phyloP scores from a whole-genome alignment of 495 filamentous ascomycete species.

The Cercophora newfieldiana region DNA sequence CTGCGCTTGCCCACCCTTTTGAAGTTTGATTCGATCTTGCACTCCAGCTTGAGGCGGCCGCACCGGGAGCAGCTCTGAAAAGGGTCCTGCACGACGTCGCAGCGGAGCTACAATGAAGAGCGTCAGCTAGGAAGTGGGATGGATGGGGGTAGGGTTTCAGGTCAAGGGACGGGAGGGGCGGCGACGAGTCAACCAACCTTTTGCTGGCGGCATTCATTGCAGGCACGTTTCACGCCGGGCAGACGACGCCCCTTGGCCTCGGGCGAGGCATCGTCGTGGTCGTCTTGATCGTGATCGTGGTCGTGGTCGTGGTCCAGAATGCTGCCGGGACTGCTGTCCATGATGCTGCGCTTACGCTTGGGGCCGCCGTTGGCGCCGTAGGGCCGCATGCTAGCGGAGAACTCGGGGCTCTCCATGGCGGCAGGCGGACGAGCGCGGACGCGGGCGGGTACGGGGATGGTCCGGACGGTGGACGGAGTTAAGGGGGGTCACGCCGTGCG shows the following conservation, averaged over 20 bases:
- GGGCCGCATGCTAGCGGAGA: constrained; percentile 43
- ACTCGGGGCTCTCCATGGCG: constrained; percentile 37
- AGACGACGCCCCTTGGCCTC: constrained; percentile 36
- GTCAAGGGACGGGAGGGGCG: constrained; percentile 12
- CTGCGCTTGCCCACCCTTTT: constrained; percentile 89
- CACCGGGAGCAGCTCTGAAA: constrained; percentile 81
- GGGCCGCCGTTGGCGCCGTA: constrained; percentile 36
- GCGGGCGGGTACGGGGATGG: neutral
- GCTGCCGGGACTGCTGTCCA: constrained; percentile 70
- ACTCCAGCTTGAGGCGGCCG: constrained; percentile 79
- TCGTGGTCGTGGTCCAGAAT: constrained; percentile 64
- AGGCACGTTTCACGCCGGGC: constrained; percentile 81
- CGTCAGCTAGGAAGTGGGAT: neutral
- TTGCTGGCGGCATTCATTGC: constrained; percentile 94
- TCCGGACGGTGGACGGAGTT: neutral
- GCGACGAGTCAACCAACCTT: constrained; percentile 61
- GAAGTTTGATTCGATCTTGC: constrained; percentile 93
- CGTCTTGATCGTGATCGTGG: constrained; percentile 63
- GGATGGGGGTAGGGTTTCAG: too few species aligned
- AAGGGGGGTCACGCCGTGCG: constrained; percentile 6
- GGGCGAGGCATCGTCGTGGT: constrained; percentile 53
- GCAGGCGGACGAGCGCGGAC: neutral
- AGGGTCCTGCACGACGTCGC: constrained; percentile 86
- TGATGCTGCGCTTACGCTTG: constrained; percentile 51
- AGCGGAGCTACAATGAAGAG: constrained; percentile 59